Evolutionary conservation across 2,329 filamentous ascomycete genomes (phyloP), one percentile per base, ranked within the genome.

Genomic region (Sarocladium kiliense): DNA sequence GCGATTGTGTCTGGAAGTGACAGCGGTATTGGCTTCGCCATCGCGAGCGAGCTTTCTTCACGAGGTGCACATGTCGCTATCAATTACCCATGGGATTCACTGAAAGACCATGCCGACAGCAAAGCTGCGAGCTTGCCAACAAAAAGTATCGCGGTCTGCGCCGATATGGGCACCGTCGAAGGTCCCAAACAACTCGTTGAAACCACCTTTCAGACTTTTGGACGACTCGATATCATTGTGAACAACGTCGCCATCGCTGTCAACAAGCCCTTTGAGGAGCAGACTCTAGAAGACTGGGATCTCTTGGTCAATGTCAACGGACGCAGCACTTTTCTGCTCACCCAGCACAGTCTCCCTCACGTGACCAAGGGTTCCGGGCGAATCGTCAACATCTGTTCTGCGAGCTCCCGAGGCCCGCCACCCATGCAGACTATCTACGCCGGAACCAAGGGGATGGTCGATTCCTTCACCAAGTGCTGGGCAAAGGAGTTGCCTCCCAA

Each of bases 401-500:
- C 41, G 66, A 71, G 32, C 69, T 68, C 14, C 63, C 70, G 27
- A 63, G 41, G 41, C 68, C 5, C 69, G 58, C 16, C 66, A 65
- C 69, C 70, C 6, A 55, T 69, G 10, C 61, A 44, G 59, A 76
- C 73, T n/a, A 74, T 78, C 56, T 78, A 78, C 60, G 73, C 74
- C 3, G 75, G 74, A 0, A 76, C 72, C 9, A 78, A 78, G 60
- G 74, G 72, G n/a, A 77, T 77, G 72, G 67, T 76, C 1, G 76
- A 78, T 58, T 68, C 67, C 2, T 76, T 77, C 55, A 78, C 76
- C 1, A 64, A 67, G 23, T 68, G 67, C 39, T 77, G 76, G 61
- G 68, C 68, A 9, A 74, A 72, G 61, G 75, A 77, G 58, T 62
- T 77, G 34, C 72, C 74, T 16, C 71, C 66, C 1, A 71, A 71